Evolutionary conservation across 148 eudicot genomes (phyloP), one percentile per base, ranked within the genome.

Genomic region (Camellia granthamiana): DNA sequence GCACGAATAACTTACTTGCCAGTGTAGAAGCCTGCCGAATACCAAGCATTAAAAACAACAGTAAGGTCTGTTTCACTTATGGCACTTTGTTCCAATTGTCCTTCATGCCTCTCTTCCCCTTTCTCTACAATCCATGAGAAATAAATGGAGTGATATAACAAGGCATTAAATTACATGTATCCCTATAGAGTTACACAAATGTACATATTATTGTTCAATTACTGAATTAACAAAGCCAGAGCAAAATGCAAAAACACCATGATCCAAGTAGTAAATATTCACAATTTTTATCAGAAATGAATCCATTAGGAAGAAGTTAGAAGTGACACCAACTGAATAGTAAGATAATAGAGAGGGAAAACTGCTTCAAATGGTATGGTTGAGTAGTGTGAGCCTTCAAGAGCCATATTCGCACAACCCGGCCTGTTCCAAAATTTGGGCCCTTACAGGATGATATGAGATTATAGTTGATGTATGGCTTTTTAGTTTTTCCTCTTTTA

Each of bases 11-110:
- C 44, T 95, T 85, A 95, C 98, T 91, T 95, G 86, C 96, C 97
- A 81, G 98, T 95, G 87, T 95, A 85, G 80, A 95, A 84, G 14
- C 98, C 98, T 1, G 96, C 98, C 76, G 91, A 83, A 83, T 89
- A 95, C 97, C 98, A 95, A 79, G 98, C 93, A 83, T 83, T 91
- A 80, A 93, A 74, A 73, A 95, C 96, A 78, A 49, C 88, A 77
- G 82, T 84, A 76, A 95, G 88, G 89, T 91, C 94, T 16, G 97
- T 90, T 77, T 81, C 88, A 76, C 82, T 69, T 21, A 77, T 78
- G 15, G 78, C 42, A 81, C 81, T 82, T 79, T 80, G 74, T 75
- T 77, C 84, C 49, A 16, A 10, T 62, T 68, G 84, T 77, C 23
- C 72, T 70, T 61, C 73, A 69, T 14, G 41, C 38, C 56, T 80